Evolutionary conservation across 176 grass and related monocot genomes (phyloP).

Genomic region (Carex kokanica): DNA sequence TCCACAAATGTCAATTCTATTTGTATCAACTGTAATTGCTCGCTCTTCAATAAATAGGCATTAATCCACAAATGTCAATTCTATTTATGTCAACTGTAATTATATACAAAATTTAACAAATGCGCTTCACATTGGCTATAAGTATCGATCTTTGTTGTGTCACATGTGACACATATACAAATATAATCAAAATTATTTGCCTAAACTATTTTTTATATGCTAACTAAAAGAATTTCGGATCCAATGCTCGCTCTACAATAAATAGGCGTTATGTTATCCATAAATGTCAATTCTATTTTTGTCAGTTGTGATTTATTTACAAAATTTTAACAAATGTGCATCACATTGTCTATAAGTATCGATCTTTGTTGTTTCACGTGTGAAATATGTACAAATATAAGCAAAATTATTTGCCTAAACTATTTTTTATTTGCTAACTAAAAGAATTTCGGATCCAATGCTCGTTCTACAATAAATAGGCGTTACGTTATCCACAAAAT

Average conservation of each 20-base stretch:
- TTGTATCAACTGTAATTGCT: neutral
- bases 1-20: too few species aligned
- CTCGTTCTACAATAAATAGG: neutral
- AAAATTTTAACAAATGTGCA: neutral
- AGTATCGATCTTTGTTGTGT: neutral
- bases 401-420: neutral
- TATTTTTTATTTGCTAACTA: neutral
- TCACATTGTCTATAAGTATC: too few species aligned
- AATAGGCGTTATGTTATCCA: too few species aligned
- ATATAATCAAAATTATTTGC: neutral
- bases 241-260: too few species aligned
- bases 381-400: neutral
- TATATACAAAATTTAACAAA: neutral
- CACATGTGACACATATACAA: neutral
- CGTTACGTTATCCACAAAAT: neutral
- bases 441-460: neutral
- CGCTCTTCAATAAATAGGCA: neutral
- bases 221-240: too few species aligned
- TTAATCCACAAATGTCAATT: neutral
- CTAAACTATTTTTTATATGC: neutral
- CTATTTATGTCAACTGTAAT: neutral
- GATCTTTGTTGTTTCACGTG: too few species aligned
- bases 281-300: too few species aligned
- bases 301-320: neutral
- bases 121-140: neutral